phyloP scores from a whole-genome alignment of 2,329 filamentous ascomycete genomes.

The Alternaria rosae region DNA sequence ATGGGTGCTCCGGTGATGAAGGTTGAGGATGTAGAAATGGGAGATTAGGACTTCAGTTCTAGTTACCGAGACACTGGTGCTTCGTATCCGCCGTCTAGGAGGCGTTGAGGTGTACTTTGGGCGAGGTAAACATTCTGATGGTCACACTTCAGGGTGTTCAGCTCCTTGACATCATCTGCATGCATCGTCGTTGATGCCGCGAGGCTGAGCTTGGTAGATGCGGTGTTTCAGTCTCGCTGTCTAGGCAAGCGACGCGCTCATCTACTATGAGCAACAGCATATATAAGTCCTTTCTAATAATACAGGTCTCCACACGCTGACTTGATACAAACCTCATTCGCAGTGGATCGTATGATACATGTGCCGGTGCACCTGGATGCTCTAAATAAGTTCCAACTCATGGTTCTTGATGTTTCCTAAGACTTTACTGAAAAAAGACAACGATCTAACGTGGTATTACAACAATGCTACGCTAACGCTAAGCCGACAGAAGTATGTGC shows the following conservation, averaged over 20 bases:
- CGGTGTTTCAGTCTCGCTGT: not conserved
- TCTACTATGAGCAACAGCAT: not conserved
- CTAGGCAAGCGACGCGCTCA: not conserved
- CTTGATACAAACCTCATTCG: not conserved
- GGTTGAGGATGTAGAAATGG: not conserved
- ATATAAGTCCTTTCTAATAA: not conserved
- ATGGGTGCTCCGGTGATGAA: not conserved
- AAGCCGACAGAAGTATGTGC: not conserved
- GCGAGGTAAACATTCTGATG: not conserved
- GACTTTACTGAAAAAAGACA: not conserved
- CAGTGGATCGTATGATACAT: not conserved
- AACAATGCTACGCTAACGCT: conserved; percentile 1
- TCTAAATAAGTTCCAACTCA: not conserved
- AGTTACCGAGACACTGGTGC: not conserved
- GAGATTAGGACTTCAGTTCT: not conserved
- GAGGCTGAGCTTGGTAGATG: not conserved
- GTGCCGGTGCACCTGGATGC: not conserved
- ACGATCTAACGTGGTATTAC: not conserved
- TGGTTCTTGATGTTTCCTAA: not conserved
- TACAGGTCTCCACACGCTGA: not conserved
- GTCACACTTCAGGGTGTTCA: not conserved
- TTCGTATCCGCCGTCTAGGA: not conserved
- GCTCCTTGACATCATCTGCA: not conserved
- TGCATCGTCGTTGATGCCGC: not conserved
- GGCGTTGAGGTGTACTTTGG: not conserved